Base-by-base conservation (phyloP, 106 monocot genomes). In the Phalaenopsis equestris region DNA sequence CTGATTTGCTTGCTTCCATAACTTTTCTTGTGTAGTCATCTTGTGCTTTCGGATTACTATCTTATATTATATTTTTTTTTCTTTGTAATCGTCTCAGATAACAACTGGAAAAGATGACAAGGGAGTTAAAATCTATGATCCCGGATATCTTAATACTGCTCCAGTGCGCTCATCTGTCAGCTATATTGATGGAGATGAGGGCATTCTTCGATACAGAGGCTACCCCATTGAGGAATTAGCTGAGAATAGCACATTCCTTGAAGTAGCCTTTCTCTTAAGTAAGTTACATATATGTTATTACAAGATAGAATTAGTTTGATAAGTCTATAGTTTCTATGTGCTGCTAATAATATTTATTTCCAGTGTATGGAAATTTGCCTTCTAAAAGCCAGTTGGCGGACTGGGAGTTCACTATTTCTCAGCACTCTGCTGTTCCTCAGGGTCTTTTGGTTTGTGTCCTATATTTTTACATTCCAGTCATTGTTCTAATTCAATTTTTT, bases 121-220 rank as follows among this genome's bases (percentile, higher is more conserved):
- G 87, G 99, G 99, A 4, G 80, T 95, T 21, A 95, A 95, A 68
- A 84, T 95, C 55, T 95, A 95, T 78, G 99, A 99, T 84, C 99
- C 99, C 42, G 99, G 99, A 2, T 99, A 95, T 80, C 91, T 99
- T 37, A 99, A 99, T 83, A 95, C 99, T 37, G 95, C 99, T 76
- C 99, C 95, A 4, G 95, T 99, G 10, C 84, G 91, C 6, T 95
- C 99, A 2, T 83, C 99, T 36, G 92, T 99, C 65, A 90, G 88
- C 76, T 99, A 95, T 75, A 99, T 99, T 79, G 99, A 99, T 81
- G 99, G 99, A 77, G 99, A 99, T 79, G 93, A 95, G 75, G 99
- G 99, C 56, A 95, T 99, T 78, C 91, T 99, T 57, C 84, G 91
- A 42, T 99, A 99, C 79, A 93, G 99, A 73, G 99, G 99, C 17